phyloP scores from a whole-genome alignment of 208 protist species.

The Wallacemonas collosoma region DNA sequence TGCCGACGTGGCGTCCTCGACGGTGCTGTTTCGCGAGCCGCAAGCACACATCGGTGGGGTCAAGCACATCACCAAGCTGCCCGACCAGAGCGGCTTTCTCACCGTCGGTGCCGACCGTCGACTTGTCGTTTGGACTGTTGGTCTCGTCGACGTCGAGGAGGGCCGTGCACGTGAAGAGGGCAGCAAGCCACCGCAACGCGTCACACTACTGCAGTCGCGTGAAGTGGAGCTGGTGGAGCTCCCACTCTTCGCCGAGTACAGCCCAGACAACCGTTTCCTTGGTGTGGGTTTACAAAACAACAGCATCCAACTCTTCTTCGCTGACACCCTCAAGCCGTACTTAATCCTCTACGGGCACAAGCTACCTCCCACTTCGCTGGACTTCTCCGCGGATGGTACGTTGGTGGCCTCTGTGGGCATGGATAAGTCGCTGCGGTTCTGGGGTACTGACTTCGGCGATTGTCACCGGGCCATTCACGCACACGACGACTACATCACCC shows the following conservation, averaged over 20 bases:
- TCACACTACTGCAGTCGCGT: slow-evolving; percentile 61
- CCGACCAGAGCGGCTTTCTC: slow-evolving; percentile 71
- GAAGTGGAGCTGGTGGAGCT: slow-evolving; percentile 95
- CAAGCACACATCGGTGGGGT: slow-evolving; percentile 84
- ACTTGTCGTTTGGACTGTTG: slow-evolving; percentile 80
- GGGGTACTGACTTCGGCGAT: slow-evolving; percentile 98
- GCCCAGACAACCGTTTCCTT: slow-evolving; percentile 86
- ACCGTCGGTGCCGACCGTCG: slow-evolving; percentile 84
- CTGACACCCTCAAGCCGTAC: slow-evolving; percentile 97
- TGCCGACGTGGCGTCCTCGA: slow-evolving; percentile 61
- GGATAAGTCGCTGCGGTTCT: slow-evolving; percentile 99
- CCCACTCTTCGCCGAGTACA: slow-evolving; percentile 87
- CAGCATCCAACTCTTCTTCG: slow-evolving; percentile 98
- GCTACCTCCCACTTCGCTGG: slow-evolving; percentile 94
- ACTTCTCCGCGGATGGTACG: slow-evolving; percentile 93
- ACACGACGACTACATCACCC: slow-evolving; percentile 97
- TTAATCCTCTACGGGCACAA: slow-evolving; percentile 99
- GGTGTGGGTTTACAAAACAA: slow-evolving; percentile 96
- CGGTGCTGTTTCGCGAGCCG: slow-evolving; percentile 88
- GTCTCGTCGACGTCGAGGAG: slow-evolving; percentile 39
- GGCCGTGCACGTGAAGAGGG: not conserved
- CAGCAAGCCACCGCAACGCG: slow-evolving; percentile 16
- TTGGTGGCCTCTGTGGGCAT: slow-evolving; percentile 96
- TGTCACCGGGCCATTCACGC: slow-evolving; percentile 98
- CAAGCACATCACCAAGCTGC: slow-evolving; percentile 47